These are phyloP conservation scores for Sedum album DNA, from an alignment of 164 flowering plant genomes.

Conservation along the genomic window DNA sequence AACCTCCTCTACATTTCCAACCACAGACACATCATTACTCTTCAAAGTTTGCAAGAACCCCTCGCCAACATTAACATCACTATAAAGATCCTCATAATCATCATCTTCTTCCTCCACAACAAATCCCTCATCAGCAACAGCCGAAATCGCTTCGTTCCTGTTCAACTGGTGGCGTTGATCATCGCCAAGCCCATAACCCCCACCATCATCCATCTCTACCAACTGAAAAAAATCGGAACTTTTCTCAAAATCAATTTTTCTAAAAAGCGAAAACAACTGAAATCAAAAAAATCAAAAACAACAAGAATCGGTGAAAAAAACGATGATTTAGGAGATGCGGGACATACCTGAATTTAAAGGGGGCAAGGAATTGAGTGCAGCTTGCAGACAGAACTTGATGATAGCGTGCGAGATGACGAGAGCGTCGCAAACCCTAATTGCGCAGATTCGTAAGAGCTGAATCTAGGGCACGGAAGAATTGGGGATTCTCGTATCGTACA, in stretches of 20 bases:
- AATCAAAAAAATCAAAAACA: background rate
- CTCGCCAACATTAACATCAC: conserved; percentile 69
- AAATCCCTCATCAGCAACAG: conserved; percentile 61
- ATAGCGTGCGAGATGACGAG: background rate
- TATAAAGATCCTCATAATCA: conserved; percentile 65
- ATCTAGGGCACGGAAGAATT: background rate
- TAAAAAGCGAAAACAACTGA: background rate
- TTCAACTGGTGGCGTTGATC: conserved; percentile 53
- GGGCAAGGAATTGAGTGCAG: no score
- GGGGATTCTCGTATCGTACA: background rate
- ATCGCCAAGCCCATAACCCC: conserved; percentile 26
- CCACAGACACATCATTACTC: conserved; percentile 40
- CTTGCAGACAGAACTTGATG: background rate
- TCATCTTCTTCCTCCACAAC: conserved; percentile 60
- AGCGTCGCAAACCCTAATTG: background rate
- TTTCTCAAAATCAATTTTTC: background rate
- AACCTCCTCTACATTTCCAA: conserved; percentile 22
- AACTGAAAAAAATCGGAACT: background rate
- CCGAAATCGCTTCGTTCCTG: conserved; percentile 67
- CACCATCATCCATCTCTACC: conserved; percentile 38
- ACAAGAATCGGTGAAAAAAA: background rate
- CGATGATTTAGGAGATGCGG: background rate
- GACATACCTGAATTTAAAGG: background rate
- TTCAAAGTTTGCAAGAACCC: conserved; percentile 52
- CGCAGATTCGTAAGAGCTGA: background rate